Evolutionary conservation across 139 green algal genomes (phyloP), one percentile per base, ranked within the genome.

Genomic region (Eudorina sp.): DNA sequence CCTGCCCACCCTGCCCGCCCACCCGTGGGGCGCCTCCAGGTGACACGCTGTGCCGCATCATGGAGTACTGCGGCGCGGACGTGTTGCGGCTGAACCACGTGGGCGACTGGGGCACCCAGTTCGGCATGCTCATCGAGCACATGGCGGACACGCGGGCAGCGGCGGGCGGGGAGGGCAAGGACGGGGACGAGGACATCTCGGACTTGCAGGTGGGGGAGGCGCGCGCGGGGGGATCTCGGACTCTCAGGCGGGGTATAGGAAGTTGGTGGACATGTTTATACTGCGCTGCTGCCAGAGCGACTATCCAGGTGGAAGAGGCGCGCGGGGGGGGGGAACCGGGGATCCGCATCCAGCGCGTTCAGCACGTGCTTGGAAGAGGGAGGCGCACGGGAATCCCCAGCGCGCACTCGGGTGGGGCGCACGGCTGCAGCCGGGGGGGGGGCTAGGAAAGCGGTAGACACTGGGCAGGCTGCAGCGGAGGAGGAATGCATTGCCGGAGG

Each of bases 61-160:
- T 99, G 6, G 97, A 98, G 90, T 99, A 96, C 92, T 97, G 94
- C 87, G 95, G 96, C 46, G 94, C 94, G 5, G 93, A 99, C 73
- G 96, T 98, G 46, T 69, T 99, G 94, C 93, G 97, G 18, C 93
- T 99, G 27, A 99, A 99, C 94, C 98, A 99, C 92, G 96, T 96
- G 87, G 98, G 98, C 74, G 98, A 99, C 91, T 99, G 98, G 98
- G 98, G 98, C 83, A 99, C 98, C 0, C 98, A 99, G 95, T 99
- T 99, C 90, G 98, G 98, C 53, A 99, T 99, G 98, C 94, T 99
- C 14, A 99, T 99, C 51, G 88, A 97, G 91, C 94, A 97, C 92
- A 97, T 98, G 77, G 83, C 87, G 3, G 96, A 98, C 64, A 40
- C 46, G 58, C 81, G 93, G 51, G 84, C 88, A 3, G 95, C 88